Evolutionary conservation across 495 filamentous ascomycete species (phyloP), one percentile per base, ranked within the genome.

Genomic region (Penicillium cosmopolitanum): DNA sequence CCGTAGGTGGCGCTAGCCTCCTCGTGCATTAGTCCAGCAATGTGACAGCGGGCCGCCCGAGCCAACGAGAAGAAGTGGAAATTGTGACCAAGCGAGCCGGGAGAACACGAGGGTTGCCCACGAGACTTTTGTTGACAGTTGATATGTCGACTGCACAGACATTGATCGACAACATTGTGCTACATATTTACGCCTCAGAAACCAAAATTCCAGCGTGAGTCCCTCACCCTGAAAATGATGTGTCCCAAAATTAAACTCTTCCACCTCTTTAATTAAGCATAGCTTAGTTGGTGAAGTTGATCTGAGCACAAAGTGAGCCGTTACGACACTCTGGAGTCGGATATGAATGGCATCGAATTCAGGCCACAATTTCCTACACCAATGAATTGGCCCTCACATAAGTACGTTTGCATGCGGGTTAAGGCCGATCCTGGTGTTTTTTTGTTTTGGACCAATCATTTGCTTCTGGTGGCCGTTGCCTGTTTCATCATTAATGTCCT

Each of bases 121-220:
- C 43, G 44, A 50, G 43, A 33, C 28, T 35, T 34, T 12, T 0
- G 2, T 18, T 51, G 55, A 51, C 34, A 57, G 55, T 42, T 51
- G 46, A 57, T 33, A 12, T 50, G 55, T 51, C 55, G 36, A 57
- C 36, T 50, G 55, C 55, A 51, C 34, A 44, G 46, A 31, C 46
- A n/a, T 38, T 52, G 35, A 53, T 23, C 35, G 19, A 16, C 51
- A 12, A 18, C 5, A 31, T 31, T 31, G 28, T 31, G 8, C 28
- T 31, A 31, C 28, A 31, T 19, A 43, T n/a, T 16, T 16, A n/a
- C 5, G 42, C 16, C n/a, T 44, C 5, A 5, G n/a, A 19, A n/a
- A 44, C n/a, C 15, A 9, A 44, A 44, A 19, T 10, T 13, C 1
- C 12, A 4, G 36, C 4, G 15, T 38, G 16, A 16, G 16, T 7